Base-by-base conservation (phyloP, 2,329 filamentous ascomycete genomes). In the Xylaria sp. region DNA sequence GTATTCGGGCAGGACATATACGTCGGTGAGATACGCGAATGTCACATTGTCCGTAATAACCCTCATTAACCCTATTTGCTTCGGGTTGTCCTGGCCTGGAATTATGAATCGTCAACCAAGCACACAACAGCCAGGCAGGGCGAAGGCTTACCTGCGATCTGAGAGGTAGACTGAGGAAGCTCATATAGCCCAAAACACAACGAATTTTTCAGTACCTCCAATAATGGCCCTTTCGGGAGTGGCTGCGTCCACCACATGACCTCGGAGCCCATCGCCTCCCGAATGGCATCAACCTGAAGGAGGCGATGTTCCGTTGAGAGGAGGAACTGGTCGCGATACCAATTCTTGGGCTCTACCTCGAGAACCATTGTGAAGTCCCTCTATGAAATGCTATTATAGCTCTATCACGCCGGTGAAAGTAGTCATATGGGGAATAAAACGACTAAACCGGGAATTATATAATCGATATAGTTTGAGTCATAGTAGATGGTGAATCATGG, bases 11-110 rank as follows among this genome's bases (percentile, higher is more conserved):
- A 83, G 69, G 29, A 90, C 77, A 72, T 86, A 90, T 4, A 89
- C 84, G 66, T 90, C 88, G 1, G 86, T 86, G 63, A 91, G 79
- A 73, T 92, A 93, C 40, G 86, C 89, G 73, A 92, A 88, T 0
- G 90, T 91, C 55, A 88, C 84, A 74, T 87, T 86, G 78, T 93
- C 92, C 9, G 91, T 93, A 60, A 93, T 81, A n/a, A 92, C 78
- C 40, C 91, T 84, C 1, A 85, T 86, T 65, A 90, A 83, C 0
- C 89, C 89, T 58, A 91, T 82, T 55, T 76, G 74, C 32, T 55
- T 70, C 13, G 71, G 72, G 55, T 59, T 60, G n/a, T 63, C 65
- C 63, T 75, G 70, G 35, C 72, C 75, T 76, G 21, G 42, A 47
- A 13, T 40, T 2, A 54, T 71, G 21, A 64, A 68, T 37, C 60